These are phyloP conservation scores for Corynespora cassiicola DNA, from an alignment of 2,329 filamentous ascomycete genomes.

Conservation along the genomic window DNA sequence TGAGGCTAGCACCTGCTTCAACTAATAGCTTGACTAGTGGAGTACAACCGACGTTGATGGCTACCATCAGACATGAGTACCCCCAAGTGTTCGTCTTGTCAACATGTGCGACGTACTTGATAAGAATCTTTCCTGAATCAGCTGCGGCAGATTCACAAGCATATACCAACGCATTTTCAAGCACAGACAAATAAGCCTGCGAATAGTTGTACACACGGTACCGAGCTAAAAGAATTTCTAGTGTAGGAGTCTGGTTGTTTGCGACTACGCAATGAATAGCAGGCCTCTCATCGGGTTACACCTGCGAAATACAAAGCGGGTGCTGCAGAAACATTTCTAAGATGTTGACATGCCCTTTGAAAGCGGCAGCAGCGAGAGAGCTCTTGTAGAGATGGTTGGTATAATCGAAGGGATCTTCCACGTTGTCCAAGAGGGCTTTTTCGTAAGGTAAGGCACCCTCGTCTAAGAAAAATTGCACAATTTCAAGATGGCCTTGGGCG, in stretches of 20 bases:
- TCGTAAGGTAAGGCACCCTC: slow-evolving; percentile 3
- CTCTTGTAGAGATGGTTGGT: background rate
- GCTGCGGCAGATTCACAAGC: background rate
- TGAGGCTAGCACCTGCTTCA: slow-evolving; percentile 2
- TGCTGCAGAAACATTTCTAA: background rate
- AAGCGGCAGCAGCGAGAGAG: slow-evolving; percentile 1
- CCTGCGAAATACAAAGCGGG: slow-evolving; percentile 1
- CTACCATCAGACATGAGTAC: slow-evolving; percentile 3
- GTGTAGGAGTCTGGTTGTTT: background rate
- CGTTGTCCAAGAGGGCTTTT: background rate
- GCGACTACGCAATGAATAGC: slow-evolving; percentile 1
- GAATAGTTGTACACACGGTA: background rate
- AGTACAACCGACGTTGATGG: background rate
- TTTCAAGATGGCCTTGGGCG: slow-evolving; percentile 3
- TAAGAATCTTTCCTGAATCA: background rate
- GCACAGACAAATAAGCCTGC: background rate
- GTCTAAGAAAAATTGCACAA: slow-evolving; percentile 2
- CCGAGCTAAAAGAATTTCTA: background rate
- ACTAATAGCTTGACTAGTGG: slow-evolving; percentile 2
- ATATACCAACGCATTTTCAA: slow-evolving; percentile 1
- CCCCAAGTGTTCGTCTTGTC: background rate
- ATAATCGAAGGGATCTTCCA: too few relatives aligned
- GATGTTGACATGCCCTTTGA: slow-evolving; percentile 1
- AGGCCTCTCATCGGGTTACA: background rate
- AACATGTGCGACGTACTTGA: slow-evolving; percentile 3